A percentile compares a stretch with the other conserved stretches of the same genome.
Conservation (phyloP, 805 yeast species). For the Starmerella apicola region DNA sequence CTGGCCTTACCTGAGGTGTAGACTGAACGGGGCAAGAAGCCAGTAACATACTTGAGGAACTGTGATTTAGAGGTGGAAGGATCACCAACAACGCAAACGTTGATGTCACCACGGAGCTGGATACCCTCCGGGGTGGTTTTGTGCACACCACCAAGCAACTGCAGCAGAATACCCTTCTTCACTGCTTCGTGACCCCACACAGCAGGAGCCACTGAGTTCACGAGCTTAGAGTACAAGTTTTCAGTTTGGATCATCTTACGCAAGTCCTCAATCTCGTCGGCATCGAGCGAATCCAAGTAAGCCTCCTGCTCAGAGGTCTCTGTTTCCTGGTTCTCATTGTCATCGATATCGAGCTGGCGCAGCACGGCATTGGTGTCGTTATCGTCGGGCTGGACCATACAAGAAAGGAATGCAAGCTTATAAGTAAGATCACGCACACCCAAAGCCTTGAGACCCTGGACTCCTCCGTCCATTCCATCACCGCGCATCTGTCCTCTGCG, state of each 20-base stretch:
- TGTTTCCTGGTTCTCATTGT: slow-evolving; percentile 31
- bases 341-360: slow-evolving; percentile 15
- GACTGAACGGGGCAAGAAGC: slow-evolving; percentile 85
- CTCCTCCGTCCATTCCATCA: slow-evolving; percentile 71
- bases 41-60: slow-evolving; percentile 82
- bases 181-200: slow-evolving; percentile 92
- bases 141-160: slow-evolving; percentile 90
- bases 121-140: slow-evolving; percentile 89
- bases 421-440: slow-evolving; percentile 93
- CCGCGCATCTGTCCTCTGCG: slow-evolving; percentile 41
- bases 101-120: slow-evolving; percentile 89
- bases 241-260: slow-evolving; percentile 84
- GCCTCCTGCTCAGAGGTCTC: slow-evolving; percentile 68
- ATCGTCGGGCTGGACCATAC: slow-evolving; percentile 63
- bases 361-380: slow-evolving; percentile 12
- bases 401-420: slow-evolving; percentile 79
- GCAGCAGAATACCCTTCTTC: slow-evolving; percentile 81
- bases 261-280: slow-evolving; percentile 71
- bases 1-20: slow-evolving; percentile 98
- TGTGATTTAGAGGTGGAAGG: slow-evolving; percentile 97
- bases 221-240: slow-evolving; percentile 71
- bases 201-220: slow-evolving; percentile 85
- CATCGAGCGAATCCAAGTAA: slow-evolving; percentile 63
- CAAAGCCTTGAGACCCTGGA: slow-evolving; percentile 75
- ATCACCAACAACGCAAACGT: slow-evolving; percentile 92